A percentile compares a stretch with the other conserved stretches of the same genome.
Conservation (phyloP, 495 filamentous ascomycete genomes). For the Halenospora varia region DNA sequence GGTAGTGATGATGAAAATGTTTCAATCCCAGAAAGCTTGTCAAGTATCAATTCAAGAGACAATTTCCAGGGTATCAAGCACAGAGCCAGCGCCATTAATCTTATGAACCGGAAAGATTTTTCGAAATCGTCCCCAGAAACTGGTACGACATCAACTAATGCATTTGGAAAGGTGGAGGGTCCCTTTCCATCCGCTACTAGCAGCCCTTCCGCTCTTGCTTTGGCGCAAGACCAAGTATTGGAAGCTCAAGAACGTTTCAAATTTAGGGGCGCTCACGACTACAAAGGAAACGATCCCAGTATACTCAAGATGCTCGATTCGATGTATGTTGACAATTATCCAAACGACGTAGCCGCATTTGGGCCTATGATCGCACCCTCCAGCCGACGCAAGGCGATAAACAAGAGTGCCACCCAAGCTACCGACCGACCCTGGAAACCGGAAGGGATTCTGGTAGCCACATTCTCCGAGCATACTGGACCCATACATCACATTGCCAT, state of each 20-base stretch:
- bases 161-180: conserved; percentile 80
- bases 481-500: conserved; percentile 79
- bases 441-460: conserved; percentile 75
- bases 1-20: conserved; percentile 33
- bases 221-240: conserved; percentile 18
- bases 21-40: conserved; percentile 28
- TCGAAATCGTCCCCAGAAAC: conserved; percentile 82
- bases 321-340: conserved; percentile 88
- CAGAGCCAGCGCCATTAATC: conserved; percentile 75
- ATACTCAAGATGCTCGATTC: conserved; percentile 82
- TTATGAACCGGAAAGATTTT: conserved; percentile 74
- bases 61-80: conserved; percentile 35
- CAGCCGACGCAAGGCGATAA: conserved; percentile 58
- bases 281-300: conserved; percentile 83
- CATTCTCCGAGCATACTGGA: conserved; percentile 81
- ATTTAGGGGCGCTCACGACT: conserved; percentile 53
- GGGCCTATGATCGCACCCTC: conserved; percentile 79
- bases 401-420: conserved; percentile 42
- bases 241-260: conserved; percentile 9
- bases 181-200: conserved; percentile 47
- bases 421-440: conserved; percentile 71
- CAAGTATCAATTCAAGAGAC: conserved; percentile 25
- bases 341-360: conserved; percentile 71
- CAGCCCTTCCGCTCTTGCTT: conserved; percentile 14
- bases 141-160: conserved; percentile 72